Base-by-base conservation (phyloP, 768 basidiomycete genomes). In the Mycena alexandri region DNA sequence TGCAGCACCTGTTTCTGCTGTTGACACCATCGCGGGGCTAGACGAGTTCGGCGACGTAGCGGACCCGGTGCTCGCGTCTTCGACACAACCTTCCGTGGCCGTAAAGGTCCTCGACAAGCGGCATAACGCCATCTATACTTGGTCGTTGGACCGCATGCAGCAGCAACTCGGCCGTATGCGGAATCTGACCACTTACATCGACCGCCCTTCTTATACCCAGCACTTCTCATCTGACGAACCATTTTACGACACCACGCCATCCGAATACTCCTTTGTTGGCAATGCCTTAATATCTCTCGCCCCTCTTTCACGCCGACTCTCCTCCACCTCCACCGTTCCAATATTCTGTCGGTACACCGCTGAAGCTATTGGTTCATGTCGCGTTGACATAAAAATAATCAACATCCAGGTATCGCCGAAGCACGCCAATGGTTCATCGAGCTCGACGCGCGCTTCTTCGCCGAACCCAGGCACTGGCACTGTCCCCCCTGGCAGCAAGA, bases 291-390 rank as follows among this genome's bases (percentile, higher is more conserved):
- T 96, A 60, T 93, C 94, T 16, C 85, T 99, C 25, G 89, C 92
- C 0, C 90, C 95, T 2, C 84, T 99, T 51, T 90, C 89, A 14
- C 90, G 94, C 46, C 85, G 89, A 61, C 81, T 94, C 42, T 91
- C 93, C 3, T 92, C 90, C 1, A 84, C 86, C 3, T 89, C 89
- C n/a, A 87, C 85, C 0, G 88, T 93, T 17, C 95, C 96, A 1
- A 95, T 99, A 74, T 94, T 95, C 77, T 97, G 95, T 75, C 89
- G 93, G 36, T 97, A 96, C 75, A 98, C 96, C 1, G 87, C 94
- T 52, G 97, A 98, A 76, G 96, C 96, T 2, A 95, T 98, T 70
- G 98, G 97, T 2, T 95, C 94, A 29, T 98, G 96, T 80, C 89
- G 95, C 24, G 84, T 98, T 60, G 90, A 92, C 70, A 85, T 98